phyloP scores from a whole-genome alignment of 495 filamentous ascomycete species.

The Penicillium paradoxum region DNA sequence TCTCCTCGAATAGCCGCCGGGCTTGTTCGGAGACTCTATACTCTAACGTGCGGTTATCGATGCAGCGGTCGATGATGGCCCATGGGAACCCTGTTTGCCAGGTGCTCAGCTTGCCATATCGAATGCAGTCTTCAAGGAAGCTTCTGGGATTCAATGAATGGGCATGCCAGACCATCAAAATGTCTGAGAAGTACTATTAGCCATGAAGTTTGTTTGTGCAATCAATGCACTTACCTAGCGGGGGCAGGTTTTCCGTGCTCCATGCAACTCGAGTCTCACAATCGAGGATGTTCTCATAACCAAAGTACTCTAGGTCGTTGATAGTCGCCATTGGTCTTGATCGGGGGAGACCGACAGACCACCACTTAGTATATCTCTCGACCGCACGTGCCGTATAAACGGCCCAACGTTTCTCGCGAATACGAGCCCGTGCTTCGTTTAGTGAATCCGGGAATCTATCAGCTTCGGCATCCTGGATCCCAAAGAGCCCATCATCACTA shows the following conservation, averaged over 20 bases:
- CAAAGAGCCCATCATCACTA: conserved; percentile 63
- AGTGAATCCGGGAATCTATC: conserved; percentile 11
- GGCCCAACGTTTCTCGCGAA: conserved; percentile 76
- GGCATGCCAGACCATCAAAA: conserved; percentile 85
- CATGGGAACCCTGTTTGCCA: conserved; percentile 70
- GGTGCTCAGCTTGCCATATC: conserved; percentile 52
- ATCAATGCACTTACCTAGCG: conserved; percentile 19
- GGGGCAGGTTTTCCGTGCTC: conserved; percentile 19
- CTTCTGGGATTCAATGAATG: conserved; percentile 75
- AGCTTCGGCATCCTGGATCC: conserved; percentile 50
- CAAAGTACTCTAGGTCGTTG: background rate
- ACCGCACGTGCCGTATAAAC: conserved; percentile 69
- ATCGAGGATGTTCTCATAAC: conserved; percentile 14
- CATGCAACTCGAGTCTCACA: conserved; percentile 14
- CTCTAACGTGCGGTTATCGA: conserved; percentile 56
- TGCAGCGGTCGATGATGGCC: conserved; percentile 54
- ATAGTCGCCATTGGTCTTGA: conserved; percentile 14
- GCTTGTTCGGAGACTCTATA: conserved; percentile 50
- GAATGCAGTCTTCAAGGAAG: conserved; percentile 72
- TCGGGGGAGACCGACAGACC: conserved; percentile 34
- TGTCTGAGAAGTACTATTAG: conserved; percentile 44
- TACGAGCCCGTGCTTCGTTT: conserved; percentile 23
- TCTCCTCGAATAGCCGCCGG: conserved; percentile 42
- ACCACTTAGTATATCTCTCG: conserved; percentile 70
- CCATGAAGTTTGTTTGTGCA: background rate